Percentiles rank a stretch among this genome's conserved stretches.
Evolutionary conservation across 202 grass and related monocot genomes (phyloP).

Genomic region (Saccharum hybrid): DNA sequence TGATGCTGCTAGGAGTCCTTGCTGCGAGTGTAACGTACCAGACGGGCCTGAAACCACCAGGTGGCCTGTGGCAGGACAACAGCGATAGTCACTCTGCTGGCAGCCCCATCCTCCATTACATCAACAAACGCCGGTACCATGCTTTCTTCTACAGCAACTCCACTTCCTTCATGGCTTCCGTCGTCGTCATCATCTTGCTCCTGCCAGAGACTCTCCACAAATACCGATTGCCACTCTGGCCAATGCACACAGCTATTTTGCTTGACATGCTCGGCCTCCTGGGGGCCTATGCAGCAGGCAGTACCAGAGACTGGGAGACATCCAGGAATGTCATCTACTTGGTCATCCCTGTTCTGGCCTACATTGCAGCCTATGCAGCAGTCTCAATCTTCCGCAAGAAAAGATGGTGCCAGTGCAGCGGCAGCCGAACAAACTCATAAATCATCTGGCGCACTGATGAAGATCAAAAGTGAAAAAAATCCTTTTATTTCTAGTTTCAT

Average conservation of each 20-base stretch:
- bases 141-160: slow-evolving; percentile 62
- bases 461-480: background rate
- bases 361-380: slow-evolving; percentile 11
- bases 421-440: background rate
- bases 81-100: background rate
- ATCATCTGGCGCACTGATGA: no score
- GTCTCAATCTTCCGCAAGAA: background rate
- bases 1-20: slow-evolving; percentile 52
- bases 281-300: slow-evolving; percentile 44
- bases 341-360: slow-evolving; percentile 31
- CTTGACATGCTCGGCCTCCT: slow-evolving; percentile 47
- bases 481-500: background rate
- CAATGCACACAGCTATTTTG: slow-evolving; percentile 43
- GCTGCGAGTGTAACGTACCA: slow-evolving; percentile 58
- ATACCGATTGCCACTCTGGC: background rate
- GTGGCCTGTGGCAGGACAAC: slow-evolving; percentile 38
- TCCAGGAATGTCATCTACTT: slow-evolving; percentile 36
- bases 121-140: slow-evolving; percentile 32
- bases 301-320: slow-evolving; percentile 22
- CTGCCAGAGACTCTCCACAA: no score
- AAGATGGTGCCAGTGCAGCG: background rate
- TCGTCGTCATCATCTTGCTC: slow-evolving; percentile 52
- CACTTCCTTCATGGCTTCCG: slow-evolving; percentile 51
- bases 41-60: slow-evolving; percentile 46
- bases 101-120: slow-evolving; percentile 40